Percentiles rank a stretch among this genome's conserved stretches.
These are phyloP conservation scores for Komagataella populi DNA, from an alignment of 805 yeast genomes.

Conservation along the genomic window DNA sequence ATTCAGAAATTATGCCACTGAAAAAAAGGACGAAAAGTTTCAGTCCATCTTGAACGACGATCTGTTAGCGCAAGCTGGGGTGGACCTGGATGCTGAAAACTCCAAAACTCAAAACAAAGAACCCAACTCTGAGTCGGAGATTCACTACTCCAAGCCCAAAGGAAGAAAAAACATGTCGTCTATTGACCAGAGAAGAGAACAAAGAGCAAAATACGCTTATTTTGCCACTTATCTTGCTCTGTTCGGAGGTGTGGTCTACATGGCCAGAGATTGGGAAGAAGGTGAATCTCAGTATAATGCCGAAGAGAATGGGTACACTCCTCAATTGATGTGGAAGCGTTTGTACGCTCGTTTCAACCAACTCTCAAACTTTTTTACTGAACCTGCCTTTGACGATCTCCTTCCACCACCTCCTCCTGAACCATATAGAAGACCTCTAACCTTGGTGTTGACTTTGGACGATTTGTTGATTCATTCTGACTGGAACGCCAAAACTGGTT, in stretches of 20 bases:
- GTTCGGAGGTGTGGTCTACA: slow-evolving; percentile 41
- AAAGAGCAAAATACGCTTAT: slow-evolving; percentile 38
- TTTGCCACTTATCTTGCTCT: slow-evolving; percentile 44
- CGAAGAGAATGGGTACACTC: slow-evolving; percentile 57
- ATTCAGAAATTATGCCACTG: background rate
- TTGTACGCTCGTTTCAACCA: slow-evolving; percentile 59
- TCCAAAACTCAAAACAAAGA: slow-evolving; percentile 2
- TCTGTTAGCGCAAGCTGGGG: slow-evolving; percentile 71
- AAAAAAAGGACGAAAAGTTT: slow-evolving; percentile 13
- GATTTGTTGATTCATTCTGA: slow-evolving; percentile 83
- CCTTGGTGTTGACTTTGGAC: slow-evolving; percentile 80
- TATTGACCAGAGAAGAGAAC: slow-evolving; percentile 72
- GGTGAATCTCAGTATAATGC: slow-evolving; percentile 31
- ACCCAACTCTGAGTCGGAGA: slow-evolving; percentile 6
- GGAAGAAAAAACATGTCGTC: slow-evolving; percentile 54
- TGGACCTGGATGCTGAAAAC: slow-evolving; percentile 33
- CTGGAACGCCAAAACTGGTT: slow-evolving; percentile 86
- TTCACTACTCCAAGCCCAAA: slow-evolving; percentile 13
- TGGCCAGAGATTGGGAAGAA: slow-evolving; percentile 79
- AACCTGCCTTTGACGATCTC: slow-evolving; percentile 86
- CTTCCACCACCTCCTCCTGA: slow-evolving; percentile 87
- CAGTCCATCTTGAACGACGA: slow-evolving; percentile 68
- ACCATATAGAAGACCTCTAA: slow-evolving; percentile 84
- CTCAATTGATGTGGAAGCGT: slow-evolving; percentile 53
- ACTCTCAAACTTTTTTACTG: slow-evolving; percentile 72